Base-by-base conservation (phyloP, 352 stramenopile species). In the Elongisporangium prolatum region DNA sequence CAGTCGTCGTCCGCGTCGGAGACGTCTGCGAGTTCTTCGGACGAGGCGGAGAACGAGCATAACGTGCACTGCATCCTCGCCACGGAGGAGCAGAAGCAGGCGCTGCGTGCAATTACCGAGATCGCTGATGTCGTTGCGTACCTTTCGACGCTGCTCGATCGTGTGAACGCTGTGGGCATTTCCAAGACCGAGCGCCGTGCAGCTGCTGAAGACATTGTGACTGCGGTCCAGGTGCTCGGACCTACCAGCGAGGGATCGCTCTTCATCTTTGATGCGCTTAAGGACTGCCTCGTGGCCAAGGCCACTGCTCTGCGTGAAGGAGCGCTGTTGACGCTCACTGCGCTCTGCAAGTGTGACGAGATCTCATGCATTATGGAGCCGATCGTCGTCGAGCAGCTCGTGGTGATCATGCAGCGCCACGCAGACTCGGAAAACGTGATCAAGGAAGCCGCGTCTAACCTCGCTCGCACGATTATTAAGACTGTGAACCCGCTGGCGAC, bases 401-500 rank as follows among this genome's bases (percentile, higher is more conserved):
- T 69, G 20, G 47, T 34, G 0, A 75, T 91, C 48, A 78, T 88
- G 62, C 73, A 85, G 64, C 75, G 75, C 51, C 77, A 86, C 61
- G 67, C 74, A 0, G 81, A 91, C 72, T 86, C 77, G 59, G 81
- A 88, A 53, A 74, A 72, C 51, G 68, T 52, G 0, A 71, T 91
- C 21, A 83, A 84, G 47, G 65, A 76, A 28, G 71, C 71, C 0
- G 77, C 74, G 6, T 57, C 60, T 1, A 17, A 60, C 13, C 54
- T 86, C 24, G 69, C 64, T 21, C 61, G 68, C 47, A 61, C 63
- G 2, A 61, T 91, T 17, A 44, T 73, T 4, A 48, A 76, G 61
- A 60, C 72, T 25, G 69, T 87, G 13, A 89, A 82, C 52, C 79
- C 81, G 28, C 64, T 89, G 5, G 81, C 81, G 0, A 85, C 80